Conservation (phyloP, 495 filamentous ascomycete species). For the Friedmanniomyces endolithicus region DNA sequence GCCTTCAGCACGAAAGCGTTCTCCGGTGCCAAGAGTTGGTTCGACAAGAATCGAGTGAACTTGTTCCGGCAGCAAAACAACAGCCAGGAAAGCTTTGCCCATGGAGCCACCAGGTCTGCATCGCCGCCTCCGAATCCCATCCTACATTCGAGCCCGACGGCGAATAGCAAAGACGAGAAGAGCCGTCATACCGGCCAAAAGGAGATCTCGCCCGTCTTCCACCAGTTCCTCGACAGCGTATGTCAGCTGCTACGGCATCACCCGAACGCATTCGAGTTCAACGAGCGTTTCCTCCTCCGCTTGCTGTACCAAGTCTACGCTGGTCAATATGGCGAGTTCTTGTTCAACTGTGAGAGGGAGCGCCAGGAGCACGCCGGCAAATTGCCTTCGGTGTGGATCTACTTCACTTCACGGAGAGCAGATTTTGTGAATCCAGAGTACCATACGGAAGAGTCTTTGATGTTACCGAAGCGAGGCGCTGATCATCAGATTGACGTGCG, state of each 20-base stretch:
- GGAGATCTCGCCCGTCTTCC: slow-evolving; percentile 92
- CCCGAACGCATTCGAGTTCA: slow-evolving; percentile 90
- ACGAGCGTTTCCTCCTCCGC: slow-evolving; percentile 83
- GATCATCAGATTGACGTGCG: slow-evolving; percentile 39
- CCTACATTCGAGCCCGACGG: slow-evolving; percentile 35
- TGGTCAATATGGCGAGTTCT: slow-evolving; percentile 93
- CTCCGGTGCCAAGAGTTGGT: slow-evolving; percentile 78
- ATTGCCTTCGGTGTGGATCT: slow-evolving; percentile 89
- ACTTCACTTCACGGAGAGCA: slow-evolving; percentile 66
- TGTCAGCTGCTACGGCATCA: slow-evolving; percentile 83
- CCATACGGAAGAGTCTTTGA: slow-evolving; percentile 63
- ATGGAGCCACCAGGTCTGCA: slow-evolving; percentile 30
- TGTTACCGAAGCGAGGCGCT: slow-evolving; percentile 52
- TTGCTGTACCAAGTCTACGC: slow-evolving; percentile 90
- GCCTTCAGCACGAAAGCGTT: slow-evolving; percentile 47
- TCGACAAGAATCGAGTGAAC: slow-evolving; percentile 48
- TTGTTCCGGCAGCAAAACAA: slow-evolving; percentile 34
- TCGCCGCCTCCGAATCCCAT: slow-evolving; percentile 19
- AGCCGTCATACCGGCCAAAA: slow-evolving; percentile 49
- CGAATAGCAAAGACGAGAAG: slow-evolving; percentile 36
- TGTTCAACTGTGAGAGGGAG: slow-evolving; percentile 90
- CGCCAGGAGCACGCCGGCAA: slow-evolving; percentile 60
- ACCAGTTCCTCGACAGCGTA: slow-evolving; percentile 93
- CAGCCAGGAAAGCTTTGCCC: slow-evolving; percentile 50
- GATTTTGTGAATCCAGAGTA: slow-evolving; percentile 78